Base-by-base conservation (phyloP, 202 grass and related monocot genomes). In the Zoysia matrella region DNA sequence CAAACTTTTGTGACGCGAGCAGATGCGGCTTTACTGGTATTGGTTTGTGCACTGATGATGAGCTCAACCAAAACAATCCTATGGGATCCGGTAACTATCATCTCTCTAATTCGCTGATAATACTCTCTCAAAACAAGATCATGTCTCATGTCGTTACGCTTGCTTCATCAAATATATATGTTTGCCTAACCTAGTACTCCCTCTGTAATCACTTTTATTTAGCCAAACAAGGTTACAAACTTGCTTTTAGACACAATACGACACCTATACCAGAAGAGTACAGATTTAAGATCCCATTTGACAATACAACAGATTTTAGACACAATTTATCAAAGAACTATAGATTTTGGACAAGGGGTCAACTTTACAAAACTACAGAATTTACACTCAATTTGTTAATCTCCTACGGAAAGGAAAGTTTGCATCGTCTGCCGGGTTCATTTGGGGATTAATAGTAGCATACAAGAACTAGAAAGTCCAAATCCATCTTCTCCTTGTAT, bases 401-500 rank as follows among this genome's bases (percentile, higher is more conserved):
- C 22, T 22, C 22, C 22, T 22, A 22, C 22, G 22, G 22, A 22
- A 22, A 22, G 22, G 22, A 22, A 22, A 22, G 22, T 22, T 22
- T 22, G 22, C 22, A 22, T 22, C 22, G 22, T 22, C 22, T 22
- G 22, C 22, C 22, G 22, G 22, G 22, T 22, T 22, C 22, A 22
- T 22, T 22, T 22, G 22, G 22, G 22, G 22, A 22, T 22, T 22
- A 22, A 22, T 22, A 22, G 22, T 22, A 22, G 22, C 22, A 22
- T 22, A 22, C 22, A 22, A 22, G 22, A 22, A 22, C 22, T 22
- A 22, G 22, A 22, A 22, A 22, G 22, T 22, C 22, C 76, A 60
- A 67, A 43, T 61, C 69, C 67, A 74, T 43, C 52, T 80, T 86
- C 76, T 86, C 83, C 52, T 74, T 42, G 62, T 66, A 67, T 52